A percentile compares a stretch with the other conserved stretches of the same genome.
These are phyloP conservation scores for Chlorella vulgaris DNA, from an alignment of 139 green algal species.

Conservation along the genomic window DNA sequence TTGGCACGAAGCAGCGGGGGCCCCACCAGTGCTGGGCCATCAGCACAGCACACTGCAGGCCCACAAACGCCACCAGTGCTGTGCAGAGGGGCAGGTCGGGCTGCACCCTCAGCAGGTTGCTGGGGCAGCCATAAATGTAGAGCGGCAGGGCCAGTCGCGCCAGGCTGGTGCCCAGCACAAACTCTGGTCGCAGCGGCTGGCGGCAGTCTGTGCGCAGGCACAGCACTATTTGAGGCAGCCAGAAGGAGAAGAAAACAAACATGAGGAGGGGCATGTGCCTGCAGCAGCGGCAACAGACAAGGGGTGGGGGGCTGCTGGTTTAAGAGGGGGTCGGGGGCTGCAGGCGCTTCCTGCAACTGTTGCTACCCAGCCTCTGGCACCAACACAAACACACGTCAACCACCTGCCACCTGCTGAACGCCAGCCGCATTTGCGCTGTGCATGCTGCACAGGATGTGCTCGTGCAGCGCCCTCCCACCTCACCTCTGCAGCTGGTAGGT, in stretches of 20 bases:
- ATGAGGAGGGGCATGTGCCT: slow-evolving; percentile 52
- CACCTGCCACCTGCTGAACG: no score
- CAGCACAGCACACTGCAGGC: slow-evolving; percentile 66
- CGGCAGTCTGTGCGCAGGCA: slow-evolving; percentile 56
- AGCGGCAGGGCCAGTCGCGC: slow-evolving; percentile 69
- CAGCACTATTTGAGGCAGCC: slow-evolving; percentile 86
- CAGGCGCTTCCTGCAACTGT: background rate
- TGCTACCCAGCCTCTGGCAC: no score
- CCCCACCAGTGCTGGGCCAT: slow-evolving; percentile 70
- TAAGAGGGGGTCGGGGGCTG: background rate
- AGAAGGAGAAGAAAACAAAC: slow-evolving; percentile 75
- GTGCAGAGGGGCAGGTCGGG: slow-evolving; percentile 47
- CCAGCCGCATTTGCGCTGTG: no score
- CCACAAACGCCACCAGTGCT: slow-evolving; percentile 56
- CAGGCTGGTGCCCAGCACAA: slow-evolving; percentile 77
- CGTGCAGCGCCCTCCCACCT: background rate
- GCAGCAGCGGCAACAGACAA: background rate
- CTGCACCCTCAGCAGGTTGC: slow-evolving; percentile 63
- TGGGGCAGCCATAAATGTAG: slow-evolving; percentile 76
- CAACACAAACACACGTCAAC: no score
- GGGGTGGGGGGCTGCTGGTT: background rate
- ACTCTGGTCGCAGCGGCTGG: slow-evolving; percentile 74
- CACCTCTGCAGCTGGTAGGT: slow-evolving; percentile 58
- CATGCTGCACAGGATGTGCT: background rate
- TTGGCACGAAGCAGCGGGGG: slow-evolving; percentile 79